Evolutionary conservation across 352 stramenopile species (phyloP), one percentile per base, ranked within the genome.

Genomic region (Globisporangium camurandrum): DNA sequence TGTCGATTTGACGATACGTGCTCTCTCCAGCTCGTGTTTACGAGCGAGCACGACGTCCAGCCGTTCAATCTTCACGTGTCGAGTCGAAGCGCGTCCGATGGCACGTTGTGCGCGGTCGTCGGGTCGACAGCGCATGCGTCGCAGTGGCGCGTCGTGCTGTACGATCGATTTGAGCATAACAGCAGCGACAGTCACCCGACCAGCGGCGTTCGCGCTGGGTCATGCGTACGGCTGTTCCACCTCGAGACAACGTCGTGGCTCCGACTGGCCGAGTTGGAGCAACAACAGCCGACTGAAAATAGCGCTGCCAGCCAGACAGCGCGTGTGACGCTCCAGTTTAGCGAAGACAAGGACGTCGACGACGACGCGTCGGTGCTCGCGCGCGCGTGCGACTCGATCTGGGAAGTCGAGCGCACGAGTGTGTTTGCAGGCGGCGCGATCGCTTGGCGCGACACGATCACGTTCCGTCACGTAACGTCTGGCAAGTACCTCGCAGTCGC

Each of bases 241-340:
- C 47, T 88, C 24, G 77, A 86, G 53, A 77, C 71, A 4, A 81
- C 64, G 26, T 86, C 70, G 10, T 84, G 75, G 72, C 64, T 88
- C 33, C 64, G 72, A 4, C 75, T 68, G 49, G 47, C 56, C n/a
- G 42, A 44, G 16, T 17, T 23, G 23, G 49, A 39, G 22, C 34
- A 14, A 42, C 19, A 38, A 26, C 57, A 30, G 19, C 23, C 46
- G 16, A 50, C 39, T 8, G 41, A 20, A 9, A 24, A 46, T n/a
- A n/a, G n/a, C n/a, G n/a, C n/a, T n/a, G n/a, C n/a, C n/a, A n/a
- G n/a, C n/a, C n/a, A n/a, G n/a, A n/a, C n/a, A 20, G 56, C 43
- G 1, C 40, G 60, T 38, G 69, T 80, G 10, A 66, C 62, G 16
- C 66, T 84, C 6, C 63, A 82, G 34, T 79, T 65, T 48, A 72